Conservation (phyloP, 2,329 filamentous ascomycete species). For the Sarocladium kiliense region DNA sequence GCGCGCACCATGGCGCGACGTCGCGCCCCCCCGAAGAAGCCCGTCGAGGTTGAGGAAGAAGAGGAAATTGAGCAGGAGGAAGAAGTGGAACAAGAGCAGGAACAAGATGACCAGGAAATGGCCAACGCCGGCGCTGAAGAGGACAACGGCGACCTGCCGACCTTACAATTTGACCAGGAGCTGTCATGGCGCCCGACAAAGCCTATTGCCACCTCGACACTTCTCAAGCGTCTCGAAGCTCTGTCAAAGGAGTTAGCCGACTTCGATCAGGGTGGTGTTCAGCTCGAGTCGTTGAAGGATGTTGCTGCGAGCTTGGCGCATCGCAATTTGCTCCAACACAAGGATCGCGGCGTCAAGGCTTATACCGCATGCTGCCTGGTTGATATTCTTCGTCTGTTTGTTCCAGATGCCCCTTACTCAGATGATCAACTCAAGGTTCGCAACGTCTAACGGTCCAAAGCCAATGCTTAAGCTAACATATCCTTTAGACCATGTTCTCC, state of each 20-base stretch:
- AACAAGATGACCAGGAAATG: slow-evolving; percentile 10
- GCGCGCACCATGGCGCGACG: slow-evolving; percentile 8
- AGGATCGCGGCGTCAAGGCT: slow-evolving; percentile 88
- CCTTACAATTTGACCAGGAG: slow-evolving; percentile 75
- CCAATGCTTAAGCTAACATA: neutral
- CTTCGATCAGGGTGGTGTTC: slow-evolving; percentile 80
- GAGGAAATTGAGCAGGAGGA: slow-evolving; percentile 8
- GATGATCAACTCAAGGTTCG: slow-evolving; percentile 75
- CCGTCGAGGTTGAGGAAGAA: slow-evolving; percentile 11
- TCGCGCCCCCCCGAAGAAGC: slow-evolving; percentile 6
- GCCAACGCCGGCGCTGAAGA: slow-evolving; percentile 18
- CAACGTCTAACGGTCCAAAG: neutral
- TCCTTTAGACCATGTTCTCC: slow-evolving; percentile 77
- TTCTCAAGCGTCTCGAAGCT: slow-evolving; percentile 74
- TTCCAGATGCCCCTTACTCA: slow-evolving; percentile 91
- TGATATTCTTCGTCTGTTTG: slow-evolving; percentile 87
- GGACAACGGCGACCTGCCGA: slow-evolving; percentile 22
- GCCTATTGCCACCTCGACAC: slow-evolving; percentile 76
- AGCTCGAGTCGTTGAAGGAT: slow-evolving; percentile 75
- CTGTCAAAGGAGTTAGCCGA: slow-evolving; percentile 78
- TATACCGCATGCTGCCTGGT: slow-evolving; percentile 86
- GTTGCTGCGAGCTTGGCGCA: slow-evolving; percentile 82
- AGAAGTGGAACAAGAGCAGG: slow-evolving; percentile 13
- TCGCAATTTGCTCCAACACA: slow-evolving; percentile 79
- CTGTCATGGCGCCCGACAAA: slow-evolving; percentile 90